Conservation (phyloP, 1,284 basidiomycete species). For the Pyrrhoderma noxium region DNA sequence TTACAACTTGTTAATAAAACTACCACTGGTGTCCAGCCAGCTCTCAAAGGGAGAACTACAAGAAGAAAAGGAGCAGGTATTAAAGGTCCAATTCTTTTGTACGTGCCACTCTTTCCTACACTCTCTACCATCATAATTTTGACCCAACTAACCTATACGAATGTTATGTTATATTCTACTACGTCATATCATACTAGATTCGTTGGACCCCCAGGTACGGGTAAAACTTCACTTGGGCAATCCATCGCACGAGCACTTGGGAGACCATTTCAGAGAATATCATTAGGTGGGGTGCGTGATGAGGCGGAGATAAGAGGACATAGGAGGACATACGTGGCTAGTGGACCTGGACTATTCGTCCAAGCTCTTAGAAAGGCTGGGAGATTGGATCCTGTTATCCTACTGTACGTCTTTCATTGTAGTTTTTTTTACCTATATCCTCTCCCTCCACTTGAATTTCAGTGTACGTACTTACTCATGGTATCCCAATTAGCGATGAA, state of each 20-base stretch:
- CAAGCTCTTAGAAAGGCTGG: slow-evolving; percentile 86
- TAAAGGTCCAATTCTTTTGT: slow-evolving; percentile 81
- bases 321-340: slow-evolving; percentile 85
- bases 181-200: slow-evolving; percentile 40
- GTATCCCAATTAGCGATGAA: slow-evolving; percentile 50
- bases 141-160: neutral
- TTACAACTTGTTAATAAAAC: neutral
- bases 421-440: too few relatives aligned
- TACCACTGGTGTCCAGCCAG: neutral
- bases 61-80: slow-evolving; percentile 33
- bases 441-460: too few relatives aligned
- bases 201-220: slow-evolving; percentile 77
- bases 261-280: slow-evolving; percentile 86
- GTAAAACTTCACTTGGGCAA: slow-evolving; percentile 82
- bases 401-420: slow-evolving; percentile 65
- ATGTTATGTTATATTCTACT: too few relatives aligned
- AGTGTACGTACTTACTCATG: neutral
- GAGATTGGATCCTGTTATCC: slow-evolving; percentile 68
- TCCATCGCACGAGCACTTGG: slow-evolving; percentile 79
- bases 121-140: neutral
- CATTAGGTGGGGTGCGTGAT: slow-evolving; percentile 86
- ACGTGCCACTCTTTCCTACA: slow-evolving; percentile 26
- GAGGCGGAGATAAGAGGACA: slow-evolving; percentile 90
- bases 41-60: slow-evolving; percentile 17
- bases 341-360: slow-evolving; percentile 80